A percentile compares a stretch with the other conserved stretches of the same genome.
Conservation (phyloP, 1,284 basidiomycete genomes). For the Ceratobasidium sp. region DNA sequence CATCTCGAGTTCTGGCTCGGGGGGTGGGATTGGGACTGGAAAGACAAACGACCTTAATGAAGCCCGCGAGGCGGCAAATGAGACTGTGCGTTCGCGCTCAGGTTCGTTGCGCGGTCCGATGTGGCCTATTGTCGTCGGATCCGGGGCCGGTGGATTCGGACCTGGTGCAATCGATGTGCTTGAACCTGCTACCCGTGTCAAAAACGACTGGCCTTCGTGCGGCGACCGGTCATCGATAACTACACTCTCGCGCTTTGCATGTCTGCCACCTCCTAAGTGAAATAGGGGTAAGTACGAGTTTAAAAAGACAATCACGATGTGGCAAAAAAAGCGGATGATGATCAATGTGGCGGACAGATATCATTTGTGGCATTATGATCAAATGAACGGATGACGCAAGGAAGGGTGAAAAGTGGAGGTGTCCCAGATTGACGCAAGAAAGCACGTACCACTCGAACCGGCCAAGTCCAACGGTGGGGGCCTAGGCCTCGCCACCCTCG, state of each 20-base stretch:
- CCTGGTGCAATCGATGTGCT: not conserved
- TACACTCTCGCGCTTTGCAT: not conserved
- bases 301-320: not conserved
- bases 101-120: conserved; percentile 10
- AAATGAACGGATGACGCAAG: not conserved
- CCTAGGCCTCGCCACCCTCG: not conserved
- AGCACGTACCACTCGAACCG: not conserved
- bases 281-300: conserved; percentile 7
- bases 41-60: conserved; percentile 25
- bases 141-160: not conserved
- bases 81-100: conserved; percentile 2
- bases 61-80: not conserved
- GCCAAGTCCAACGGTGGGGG: not conserved
- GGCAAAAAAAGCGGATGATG: not conserved
- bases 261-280: not conserved
- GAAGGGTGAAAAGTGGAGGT: not conserved
- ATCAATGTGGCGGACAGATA: not conserved
- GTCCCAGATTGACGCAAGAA: too few species aligned
- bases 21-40: not conserved
- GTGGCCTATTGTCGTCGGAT: not conserved
- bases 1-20: conserved; percentile 1
- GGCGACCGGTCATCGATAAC: conserved; percentile 39
- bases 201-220: conserved; percentile 4
- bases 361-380: not conserved
- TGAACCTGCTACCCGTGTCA: not conserved